Evolutionary conservation across 2,329 filamentous ascomycete genomes (phyloP).

Genomic region (Rasamsonia emersonii): DNA sequence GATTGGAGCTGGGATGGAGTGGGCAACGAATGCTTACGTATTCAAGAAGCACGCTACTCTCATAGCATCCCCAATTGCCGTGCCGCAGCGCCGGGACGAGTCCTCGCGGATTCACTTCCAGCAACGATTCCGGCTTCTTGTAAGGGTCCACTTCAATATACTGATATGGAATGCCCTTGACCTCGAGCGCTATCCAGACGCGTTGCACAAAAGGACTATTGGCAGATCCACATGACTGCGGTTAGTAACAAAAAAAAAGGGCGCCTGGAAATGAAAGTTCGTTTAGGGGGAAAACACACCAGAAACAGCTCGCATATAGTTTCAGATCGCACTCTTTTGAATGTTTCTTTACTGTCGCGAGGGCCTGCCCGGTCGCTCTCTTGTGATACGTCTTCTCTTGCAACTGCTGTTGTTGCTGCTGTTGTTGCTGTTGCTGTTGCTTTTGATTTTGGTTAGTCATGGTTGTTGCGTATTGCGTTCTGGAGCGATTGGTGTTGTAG

Average conservation of each 20-base stretch:
- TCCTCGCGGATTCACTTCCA: constrained; percentile 68
- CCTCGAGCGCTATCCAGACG: constrained; percentile 80
- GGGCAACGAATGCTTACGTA: constrained; percentile 49
- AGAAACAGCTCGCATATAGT: constrained; percentile 76
- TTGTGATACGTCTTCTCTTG: constrained; percentile 61
- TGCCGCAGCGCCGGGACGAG: constrained; percentile 69
- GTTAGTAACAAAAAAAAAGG: too few relatives aligned
- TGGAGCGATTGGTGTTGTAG: too few relatives aligned
- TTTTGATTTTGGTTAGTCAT: constrained; percentile 44
- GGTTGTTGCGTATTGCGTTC: too few relatives aligned
- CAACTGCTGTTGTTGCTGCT: constrained; percentile 16
- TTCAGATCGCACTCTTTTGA: constrained; percentile 63
- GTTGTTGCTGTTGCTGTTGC: too few relatives aligned
- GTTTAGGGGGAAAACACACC: too few relatives aligned
- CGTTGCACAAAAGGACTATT: constrained; percentile 72
- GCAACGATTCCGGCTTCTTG: constrained; percentile 59
- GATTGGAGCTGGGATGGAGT: not conserved
- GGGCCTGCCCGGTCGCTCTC: constrained; percentile 63
- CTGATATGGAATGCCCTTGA: constrained; percentile 70
- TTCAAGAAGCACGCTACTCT: constrained; percentile 76
- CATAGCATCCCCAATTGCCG: constrained; percentile 73
- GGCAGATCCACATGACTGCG: too few relatives aligned
- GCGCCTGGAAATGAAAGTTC: too few relatives aligned
- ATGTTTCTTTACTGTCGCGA: constrained; percentile 61
- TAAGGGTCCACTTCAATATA: constrained; percentile 82